Percentiles rank a stretch among this genome's conserved stretches.
phyloP scores from a whole-genome alignment of 805 yeast genomes.

The Candida lessepsii region DNA sequence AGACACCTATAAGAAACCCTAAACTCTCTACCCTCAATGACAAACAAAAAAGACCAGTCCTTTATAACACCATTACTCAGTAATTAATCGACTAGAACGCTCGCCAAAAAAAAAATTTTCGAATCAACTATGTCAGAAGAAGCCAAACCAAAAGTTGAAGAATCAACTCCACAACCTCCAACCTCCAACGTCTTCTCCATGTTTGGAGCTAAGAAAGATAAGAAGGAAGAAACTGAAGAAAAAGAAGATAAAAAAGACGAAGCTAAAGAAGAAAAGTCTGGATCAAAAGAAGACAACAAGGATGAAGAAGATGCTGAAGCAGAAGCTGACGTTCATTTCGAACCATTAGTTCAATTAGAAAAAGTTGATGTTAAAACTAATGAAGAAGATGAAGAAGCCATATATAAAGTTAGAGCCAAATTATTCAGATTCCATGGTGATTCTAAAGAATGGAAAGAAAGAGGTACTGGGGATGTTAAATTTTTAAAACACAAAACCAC shows the following conservation, averaged over 20 bases:
- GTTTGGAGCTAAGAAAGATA: slow-evolving; percentile 89
- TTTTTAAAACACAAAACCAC: slow-evolving; percentile 85
- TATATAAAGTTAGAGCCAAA: slow-evolving; percentile 83
- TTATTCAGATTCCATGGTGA: slow-evolving; percentile 86
- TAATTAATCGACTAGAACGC: too few relatives aligned
- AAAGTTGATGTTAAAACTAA: slow-evolving; percentile 94
- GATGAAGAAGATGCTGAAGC: slow-evolving; percentile 57
- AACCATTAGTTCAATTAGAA: slow-evolving; percentile 92
- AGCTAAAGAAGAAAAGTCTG: slow-evolving; percentile 23
- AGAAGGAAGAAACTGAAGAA: slow-evolving; percentile 45
- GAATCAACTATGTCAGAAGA: slow-evolving; percentile 21
- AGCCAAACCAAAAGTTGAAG: slow-evolving; percentile 19
- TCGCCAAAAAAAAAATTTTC: slow-evolving; percentile 3
- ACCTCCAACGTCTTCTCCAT: slow-evolving; percentile 84
- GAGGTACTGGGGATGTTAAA: slow-evolving; percentile 98
- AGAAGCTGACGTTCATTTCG: slow-evolving; percentile 87
- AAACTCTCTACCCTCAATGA: too few relatives aligned
- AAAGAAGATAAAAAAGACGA: slow-evolving; percentile 16
- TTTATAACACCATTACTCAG: too few relatives aligned
- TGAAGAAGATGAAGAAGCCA: slow-evolving; percentile 31
- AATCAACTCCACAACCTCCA: slow-evolving; percentile 37
- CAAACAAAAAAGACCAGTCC: too few relatives aligned
- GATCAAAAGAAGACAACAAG: slow-evolving; percentile 27
- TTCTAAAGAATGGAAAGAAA: slow-evolving; percentile 95
- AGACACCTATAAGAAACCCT: too few relatives aligned